Evolutionary conservation across 2,329 filamentous ascomycete species (phyloP), one percentile per base, ranked within the genome.

Genomic region (Aspergillus versicolor): DNA sequence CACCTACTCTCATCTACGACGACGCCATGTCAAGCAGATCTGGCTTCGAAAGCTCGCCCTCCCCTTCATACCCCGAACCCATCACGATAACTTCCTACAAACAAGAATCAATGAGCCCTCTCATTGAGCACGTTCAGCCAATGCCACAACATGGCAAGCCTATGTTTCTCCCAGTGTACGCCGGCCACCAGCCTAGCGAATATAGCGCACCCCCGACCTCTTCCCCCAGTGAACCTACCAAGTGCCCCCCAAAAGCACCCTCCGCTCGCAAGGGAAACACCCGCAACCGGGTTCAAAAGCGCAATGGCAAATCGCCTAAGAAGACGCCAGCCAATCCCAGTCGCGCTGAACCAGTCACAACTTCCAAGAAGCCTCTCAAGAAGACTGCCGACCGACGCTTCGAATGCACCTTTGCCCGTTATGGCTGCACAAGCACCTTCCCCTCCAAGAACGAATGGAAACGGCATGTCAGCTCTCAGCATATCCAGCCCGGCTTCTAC

Each of bases 391-490:
- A 58, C 38, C 56, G 51, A 13, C 45, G 63, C 4, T 94, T 93
- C 67, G 79, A 82, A 22, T 97, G 93, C 72, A 86, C 91, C 56
- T 92, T 97, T 71, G 79, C 84, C 30, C 87, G 84, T 54, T 94
- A 92, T 56, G 89, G 88, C 34, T 97, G 93, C 75, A 63, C 61
- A 1, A 84, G 86, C 2, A 86, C 82, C 0, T 96, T 96, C 68
- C 82, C 83, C 3, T 87, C 83, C 64, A 96, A 96, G 77, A 96
- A 96, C 70, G 92, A 97, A 72, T 97, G 93, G 93, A 97, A 97
- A 73, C 86, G 93, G 0, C 93, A 97, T 70, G 85, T 93, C 66
- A 78, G 81, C 32, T 89, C 88, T 0, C 89, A 96, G 69, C 93
- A 97, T 69, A 79, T 96, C 21, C 84, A 87, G 53, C 79, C 90